Evolutionary conservation across 495 filamentous ascomycete genomes (phyloP), one percentile per base, ranked within the genome.

Genomic region (Chaetomium fimeti): DNA sequence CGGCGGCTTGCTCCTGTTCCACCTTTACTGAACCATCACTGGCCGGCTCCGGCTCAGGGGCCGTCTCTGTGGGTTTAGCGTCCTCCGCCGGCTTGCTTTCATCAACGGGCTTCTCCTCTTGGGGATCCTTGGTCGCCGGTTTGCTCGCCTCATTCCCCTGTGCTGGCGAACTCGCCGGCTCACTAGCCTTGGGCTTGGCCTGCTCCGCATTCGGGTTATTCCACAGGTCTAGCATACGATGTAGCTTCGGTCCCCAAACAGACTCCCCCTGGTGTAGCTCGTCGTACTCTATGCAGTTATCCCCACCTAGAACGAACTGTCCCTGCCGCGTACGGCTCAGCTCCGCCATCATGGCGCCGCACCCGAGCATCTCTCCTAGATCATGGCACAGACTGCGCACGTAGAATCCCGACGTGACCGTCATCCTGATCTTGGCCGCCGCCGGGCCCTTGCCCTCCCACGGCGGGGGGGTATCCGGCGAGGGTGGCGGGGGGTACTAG

Each of bases 361-460:
- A 95, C 27, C 88, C 87, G 13, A 96, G 77, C 49, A 92, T 90
- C 68, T 87, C 83, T 20, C 94, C 94, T 32, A 99, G 82, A 69
- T 99, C 95, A 69, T 98, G 92, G 60, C 91, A 90, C 49, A 99
- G 82, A 40, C 89, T 93, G 60, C 94, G 90, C 47, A 99, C 94
- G 76, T 99, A 99, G 81, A 98, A 99, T 48, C 94, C 94, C 5
- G 92, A 96, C 5, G 92, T 88, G 47, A 97, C 94, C 1, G 89
- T 96, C 90, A 99, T 91, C 61, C 87, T 85, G 56, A 99, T 84
- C 72, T 84, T 89, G 47, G 86, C 88, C 9, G 92, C 93, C 2
- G 91, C 85, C 9, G 89, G 86, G 9, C 80, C 82, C 64, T 83
- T 80, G 57, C 75, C 77, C 32, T 76, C 76, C 76, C 78, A 78